Conservation (phyloP, 208 protist genomes). For the Eutreptiella sp. region DNA sequence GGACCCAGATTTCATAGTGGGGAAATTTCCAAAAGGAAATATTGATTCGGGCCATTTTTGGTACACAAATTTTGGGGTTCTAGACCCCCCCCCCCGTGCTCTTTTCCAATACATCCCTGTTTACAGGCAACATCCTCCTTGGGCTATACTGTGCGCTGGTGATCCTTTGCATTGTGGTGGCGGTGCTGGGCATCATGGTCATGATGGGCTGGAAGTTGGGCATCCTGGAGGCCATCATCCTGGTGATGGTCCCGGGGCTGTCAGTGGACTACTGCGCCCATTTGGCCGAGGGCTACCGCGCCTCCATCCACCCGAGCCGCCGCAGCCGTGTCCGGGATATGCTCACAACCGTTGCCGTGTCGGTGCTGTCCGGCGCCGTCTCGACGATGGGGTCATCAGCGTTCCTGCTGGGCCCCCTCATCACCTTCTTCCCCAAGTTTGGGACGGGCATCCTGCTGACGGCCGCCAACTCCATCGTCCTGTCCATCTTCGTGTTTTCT, state of each 20-base stretch:
- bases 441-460: slow-evolving; percentile 14
- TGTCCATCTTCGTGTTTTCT: slow-evolving; percentile 9
- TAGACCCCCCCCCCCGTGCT: no score
- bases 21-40: no score
- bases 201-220: slow-evolving; percentile 22
- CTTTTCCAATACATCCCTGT: no score
- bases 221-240: slow-evolving; percentile 4
- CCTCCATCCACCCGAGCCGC: background rate
- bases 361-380: slow-evolving; percentile 13
- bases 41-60: no score
- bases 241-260: slow-evolving; percentile 23
- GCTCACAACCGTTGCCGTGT: slow-evolving; percentile 1
- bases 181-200: slow-evolving; percentile 7
- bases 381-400: slow-evolving; percentile 7
- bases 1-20: no score
- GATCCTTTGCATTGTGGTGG: slow-evolving; percentile 6
- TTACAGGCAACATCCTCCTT: slow-evolving; percentile 5
- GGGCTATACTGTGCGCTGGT: background rate
- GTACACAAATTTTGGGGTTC: no score
- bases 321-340: slow-evolving; percentile 1
- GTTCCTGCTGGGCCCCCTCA: slow-evolving; percentile 12
- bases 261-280: slow-evolving; percentile 19
- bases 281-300: slow-evolving; percentile 15
- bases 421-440: slow-evolving; percentile 23
- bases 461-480: background rate